Base-by-base conservation (phyloP, 2,329 filamentous ascomycete genomes). In the Neofusicoccum sp. region DNA sequence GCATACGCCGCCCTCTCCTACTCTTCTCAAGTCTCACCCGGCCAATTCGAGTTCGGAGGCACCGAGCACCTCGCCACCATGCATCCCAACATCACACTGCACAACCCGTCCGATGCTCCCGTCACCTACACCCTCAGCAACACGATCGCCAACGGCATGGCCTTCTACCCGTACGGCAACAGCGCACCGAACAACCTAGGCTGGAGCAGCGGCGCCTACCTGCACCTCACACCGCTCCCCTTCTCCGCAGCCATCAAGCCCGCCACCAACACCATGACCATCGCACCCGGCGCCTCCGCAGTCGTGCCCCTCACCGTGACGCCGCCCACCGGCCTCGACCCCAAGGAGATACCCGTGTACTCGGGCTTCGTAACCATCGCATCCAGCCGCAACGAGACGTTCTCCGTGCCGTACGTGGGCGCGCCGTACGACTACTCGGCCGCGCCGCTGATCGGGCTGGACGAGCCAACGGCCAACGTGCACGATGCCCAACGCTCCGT, bases 61-160 rank as follows among this genome's bases (percentile, higher is more conserved):
- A 69, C 67, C 6, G 65, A 66, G 8, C 63, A 67, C 51, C 71
- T 73, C 16, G 67, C 65, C 28, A 45, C 61, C 14, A 62, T 60
- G 11, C 64, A 64, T 43, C 68, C 63, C 44, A 71, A 72, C 62
- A 65, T 45, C 31, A 53, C 69, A 16, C 33, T 59, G 4, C 69
- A 67, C 49, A 66, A 63, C 6, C 65, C 64, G n/a, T 44, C 47
- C 9, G 34, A 45, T 24, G 58, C 59, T 1, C 16, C 57, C 14
- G 61, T 62, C 3, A 66, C 65, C 40, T 48, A 63, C 12, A 48
- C 67, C 31, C 58, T 38, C 24, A 60, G 66, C 45, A 57, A 61
- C 8, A 64, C 62, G 40, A 64, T 66, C n/a, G 64, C 64, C 56
- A 68, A 67, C 4, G 56, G 65, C 31, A 63, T 68, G 28, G 63